Base-by-base conservation (phyloP, 169 alveolate species). In the Eimeria zaria region DNA sequence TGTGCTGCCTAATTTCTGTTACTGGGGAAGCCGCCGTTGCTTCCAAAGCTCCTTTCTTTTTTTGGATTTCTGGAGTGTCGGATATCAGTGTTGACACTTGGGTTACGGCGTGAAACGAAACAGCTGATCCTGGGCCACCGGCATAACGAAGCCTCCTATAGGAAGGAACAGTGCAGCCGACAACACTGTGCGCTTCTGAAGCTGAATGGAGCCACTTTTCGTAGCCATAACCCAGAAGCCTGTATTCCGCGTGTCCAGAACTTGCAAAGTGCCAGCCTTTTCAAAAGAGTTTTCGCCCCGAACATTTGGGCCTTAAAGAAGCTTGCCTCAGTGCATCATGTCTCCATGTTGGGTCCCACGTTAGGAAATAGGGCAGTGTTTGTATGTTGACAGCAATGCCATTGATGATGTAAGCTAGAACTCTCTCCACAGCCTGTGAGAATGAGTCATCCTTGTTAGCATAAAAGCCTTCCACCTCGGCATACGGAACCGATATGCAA, bases 321-420 rank as follows among this genome's bases (percentile, higher is more conserved):
- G 74, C 80, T 33, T 36, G 48, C 92, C 78, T 12, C 11, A 85
- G 78, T 69, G 92, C 92, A 58, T 85, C 60, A 36, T 60, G 41
- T 20, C 92, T 85, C 92, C 92, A 85, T 16, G 80, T 36, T 53
- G 53, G 78, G 60, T 85, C 78, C 92, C 92, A 85, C 44, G 92
- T 85, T 39, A 85, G 58, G 78, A 58, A 85, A 20, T 55, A 60
- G 9, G 53, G 73, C 78, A 85, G 81, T 48, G 78, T 60, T 58
- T 85, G 92, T 24, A 60, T 46, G 78, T 85, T 85, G 60, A 85
- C 78, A 36, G 80, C 92, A 85, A 85, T 7, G 9, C 81, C 92
- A 58, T 39, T 60, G 78, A 60, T 39, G 24, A 85, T 85, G 60
- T 85, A 85, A 41, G 33, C 41, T 6, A 85, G 92, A 33, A 85